Base-by-base conservation (phyloP, 148 eudicot species). In the Dysphania ambrosioides region DNA sequence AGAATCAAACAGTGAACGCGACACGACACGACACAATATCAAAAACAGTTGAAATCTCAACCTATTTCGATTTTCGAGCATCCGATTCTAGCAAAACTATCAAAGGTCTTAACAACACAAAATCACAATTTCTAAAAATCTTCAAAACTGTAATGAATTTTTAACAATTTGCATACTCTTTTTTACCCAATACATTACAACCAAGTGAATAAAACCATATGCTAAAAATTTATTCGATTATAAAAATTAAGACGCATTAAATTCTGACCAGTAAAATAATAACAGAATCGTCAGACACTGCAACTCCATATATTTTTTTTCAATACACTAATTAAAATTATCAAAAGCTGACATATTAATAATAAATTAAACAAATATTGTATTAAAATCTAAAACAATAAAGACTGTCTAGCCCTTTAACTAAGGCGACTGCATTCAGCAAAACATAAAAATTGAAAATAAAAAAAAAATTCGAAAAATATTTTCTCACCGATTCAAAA, bases 251-350 rank as follows among this genome's bases (percentile, higher is more conserved):
- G 8, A 36, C 5, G 8, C 5, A 36, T 36, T 36, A 4, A 36
- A 4, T 61, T 70, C 72, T 40, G 55, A 66, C 59, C 51, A 15
- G 42, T 55, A 53, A 53, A 78, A 18, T 31, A 15, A 8, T 24
- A 49, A 61, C 13, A 27, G 31, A 27, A 51, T 44, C n/a, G 70
- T 61, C 82, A 69, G 51, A 74, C 47, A 60, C 29, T 53, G 34
- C 70, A 49, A 67, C 18, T 15, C 66, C 29, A 72, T 42, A 70
- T 63, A 53, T 79, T 58, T 73, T 66, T 41, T 58, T 73, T 66
- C 31, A 70, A 31, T 71, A 6, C 26, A n/a, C n/a, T n/a, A n/a
- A n/a, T n/a, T n/a, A n/a, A n/a, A n/a, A n/a, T n/a, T n/a, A n/a
- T n/a, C n/a, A n/a, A n/a, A n/a, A n/a, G n/a, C n/a, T n/a, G n/a